Conservation (phyloP, 257 asterid species). For the Nicotiana undulata region DNA sequence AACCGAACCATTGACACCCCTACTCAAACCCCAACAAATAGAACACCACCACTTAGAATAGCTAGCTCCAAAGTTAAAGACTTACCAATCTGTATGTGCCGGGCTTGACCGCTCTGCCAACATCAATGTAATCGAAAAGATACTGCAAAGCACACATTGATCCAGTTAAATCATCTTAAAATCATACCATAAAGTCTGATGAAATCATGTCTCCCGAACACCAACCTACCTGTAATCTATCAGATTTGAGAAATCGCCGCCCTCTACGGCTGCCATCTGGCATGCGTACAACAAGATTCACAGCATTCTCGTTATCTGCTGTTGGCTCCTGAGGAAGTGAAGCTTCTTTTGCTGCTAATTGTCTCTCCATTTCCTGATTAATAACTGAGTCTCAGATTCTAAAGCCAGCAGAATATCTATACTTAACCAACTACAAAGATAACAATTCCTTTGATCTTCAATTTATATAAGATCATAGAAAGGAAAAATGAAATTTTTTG, state of each 20-base stretch:
- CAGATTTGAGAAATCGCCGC: slow-evolving; percentile 81
- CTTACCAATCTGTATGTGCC: slow-evolving; percentile 92
- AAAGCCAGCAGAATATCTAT: not conserved
- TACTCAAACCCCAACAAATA: not conserved
- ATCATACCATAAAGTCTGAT: not conserved
- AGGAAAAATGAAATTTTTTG: not conserved
- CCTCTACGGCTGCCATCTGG: slow-evolving; percentile 97
- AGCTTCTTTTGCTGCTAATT: slow-evolving; percentile 84
- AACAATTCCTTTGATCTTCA: not conserved
- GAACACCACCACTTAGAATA: not conserved
- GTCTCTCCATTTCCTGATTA: slow-evolving; percentile 77
- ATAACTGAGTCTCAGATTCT: not conserved
- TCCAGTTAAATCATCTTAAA: slow-evolving; percentile 14
- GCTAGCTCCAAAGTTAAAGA: not conserved
- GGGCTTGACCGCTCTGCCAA: slow-evolving; percentile 73
- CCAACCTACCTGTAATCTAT: slow-evolving; percentile 68
- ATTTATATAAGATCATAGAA: not conserved
- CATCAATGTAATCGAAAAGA: slow-evolving; percentile 83
- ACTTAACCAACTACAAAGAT: not conserved
- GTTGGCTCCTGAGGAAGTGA: slow-evolving; percentile 92
- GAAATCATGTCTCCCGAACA: not conserved
- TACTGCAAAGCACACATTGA: slow-evolving; percentile 34
- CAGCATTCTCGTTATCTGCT: slow-evolving; percentile 65
- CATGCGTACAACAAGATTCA: slow-evolving; percentile 89
- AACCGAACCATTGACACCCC: too few species aligned